Evolutionary conservation across 2,329 filamentous ascomycete species (phyloP).

Genomic region (Penicillium occitanis): DNA sequence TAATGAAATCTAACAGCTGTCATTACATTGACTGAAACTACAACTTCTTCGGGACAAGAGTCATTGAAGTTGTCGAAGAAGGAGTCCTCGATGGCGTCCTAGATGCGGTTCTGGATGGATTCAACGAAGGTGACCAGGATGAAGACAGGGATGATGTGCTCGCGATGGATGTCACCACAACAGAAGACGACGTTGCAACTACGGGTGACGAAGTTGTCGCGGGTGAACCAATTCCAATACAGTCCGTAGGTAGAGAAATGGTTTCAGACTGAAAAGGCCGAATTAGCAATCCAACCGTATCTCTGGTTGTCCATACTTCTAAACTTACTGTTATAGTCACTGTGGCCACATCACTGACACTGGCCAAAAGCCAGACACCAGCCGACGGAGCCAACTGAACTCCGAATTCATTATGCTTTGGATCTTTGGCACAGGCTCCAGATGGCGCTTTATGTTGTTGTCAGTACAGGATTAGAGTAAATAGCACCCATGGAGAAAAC

Average conservation of each 20-base stretch:
- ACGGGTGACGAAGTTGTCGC: neutral
- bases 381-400: slow-evolving; percentile 13
- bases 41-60: neutral
- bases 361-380: slow-evolving; percentile 8
- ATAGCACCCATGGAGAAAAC: neutral
- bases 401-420: slow-evolving; percentile 14
- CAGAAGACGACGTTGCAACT: neutral
- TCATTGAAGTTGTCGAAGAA: neutral
- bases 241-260: slow-evolving; percentile 13
- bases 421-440: slow-evolving; percentile 13
- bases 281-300: neutral
- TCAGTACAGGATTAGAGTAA: neutral
- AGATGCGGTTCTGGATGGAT: neutral
- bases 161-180: neutral
- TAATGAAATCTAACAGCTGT: neutral
- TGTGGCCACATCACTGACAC: slow-evolving; percentile 1
- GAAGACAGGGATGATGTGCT: neutral
- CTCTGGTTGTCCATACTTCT: neutral
- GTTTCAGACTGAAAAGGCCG: slow-evolving; percentile 7
- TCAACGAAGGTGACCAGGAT: neutral
- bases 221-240: slow-evolving; percentile 14
- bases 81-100: neutral
- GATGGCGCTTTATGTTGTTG: slow-evolving; percentile 6
- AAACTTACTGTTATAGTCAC: slow-evolving; percentile 17
- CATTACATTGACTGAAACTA: neutral